Base-by-base conservation (phyloP, 169 alveolate species). In the Besnoitia besnoiti region DNA sequence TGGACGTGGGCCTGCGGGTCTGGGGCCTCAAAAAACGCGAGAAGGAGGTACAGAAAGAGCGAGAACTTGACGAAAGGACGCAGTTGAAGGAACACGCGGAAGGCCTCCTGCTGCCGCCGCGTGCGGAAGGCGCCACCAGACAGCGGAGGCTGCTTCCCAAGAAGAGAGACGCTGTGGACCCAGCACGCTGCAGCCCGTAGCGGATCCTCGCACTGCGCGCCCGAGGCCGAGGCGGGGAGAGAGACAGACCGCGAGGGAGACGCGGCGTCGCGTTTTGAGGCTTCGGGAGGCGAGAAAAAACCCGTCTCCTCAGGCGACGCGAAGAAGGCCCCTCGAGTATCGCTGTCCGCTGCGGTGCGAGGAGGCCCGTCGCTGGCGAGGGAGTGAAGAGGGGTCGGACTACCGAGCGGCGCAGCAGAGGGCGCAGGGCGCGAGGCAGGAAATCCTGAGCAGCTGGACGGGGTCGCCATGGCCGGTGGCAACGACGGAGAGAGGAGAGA, bases 151-250 rank as follows among this genome's bases (percentile, higher is more conserved):
- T 77, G 87, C 87, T 40, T 35, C 49, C 27, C 40, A 0, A 77
- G 47, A 2, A 77, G 59, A 40, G 87, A 77, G 21, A 77, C 59
- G 7, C 87, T 42, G 59, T 77, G 40, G 59, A 77, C 50, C 87
- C 87, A 77, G 59, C 87, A 77, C 19, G 87, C 87, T 2, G 87
- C 87, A 19, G 87, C 87, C n/a, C 39, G 46, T 2, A 24, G 47
- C 46, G 12, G 30, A n/a, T 73, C 44, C 2, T 42, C 82, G 0
- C 37, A 10, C 5, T 14, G 42, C 37, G 35, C 33, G 47, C 40
- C 16, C 37, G 44, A 42, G 40, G 21, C 16, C n/a, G 37, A 40
- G 61, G 40, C 4, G 35, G 40, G 40, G 12, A 3, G 40, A 3
- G 27, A 40, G 35, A 39, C 19, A 39, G 35, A 77, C 35, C 21